phyloP scores from a whole-genome alignment of 1,284 basidiomycete species.

The Cutaneotrichosporon sp. region DNA sequence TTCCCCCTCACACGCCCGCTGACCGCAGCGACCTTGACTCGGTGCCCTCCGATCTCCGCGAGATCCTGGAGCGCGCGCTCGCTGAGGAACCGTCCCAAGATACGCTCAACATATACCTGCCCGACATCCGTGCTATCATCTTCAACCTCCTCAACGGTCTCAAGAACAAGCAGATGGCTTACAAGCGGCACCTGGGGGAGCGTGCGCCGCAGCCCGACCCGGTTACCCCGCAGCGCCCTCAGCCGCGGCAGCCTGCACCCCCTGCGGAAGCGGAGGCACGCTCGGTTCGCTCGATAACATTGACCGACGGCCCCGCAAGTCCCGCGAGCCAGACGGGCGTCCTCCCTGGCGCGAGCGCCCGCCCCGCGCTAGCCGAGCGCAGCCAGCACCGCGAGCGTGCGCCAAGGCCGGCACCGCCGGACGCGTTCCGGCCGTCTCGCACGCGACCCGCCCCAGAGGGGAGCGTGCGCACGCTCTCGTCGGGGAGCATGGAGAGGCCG shows the following conservation, averaged over 20 bases:
- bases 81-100: constrained; percentile 84
- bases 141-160: constrained; percentile 88
- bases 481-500: neutral
- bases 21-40: constrained; percentile 73
- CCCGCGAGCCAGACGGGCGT: constrained; percentile 19
- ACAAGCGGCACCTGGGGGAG: constrained; percentile 48
- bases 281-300: constrained; percentile 1
- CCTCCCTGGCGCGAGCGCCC: constrained; percentile 12
- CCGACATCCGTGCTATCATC: constrained; percentile 89
- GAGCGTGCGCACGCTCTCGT: neutral
- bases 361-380: constrained; percentile 37
- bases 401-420: constrained; percentile 46
- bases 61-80: constrained; percentile 84
- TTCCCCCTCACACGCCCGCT: constrained; percentile 9
- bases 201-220: neutral
- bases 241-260: neutral
- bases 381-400: constrained; percentile 6
- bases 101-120: constrained; percentile 86
- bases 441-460: constrained; percentile 10
- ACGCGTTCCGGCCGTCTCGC: constrained; percentile 52
- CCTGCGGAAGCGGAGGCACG: constrained; percentile 1
- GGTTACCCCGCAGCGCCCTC: neutral
- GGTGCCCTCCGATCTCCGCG: constrained; percentile 86
- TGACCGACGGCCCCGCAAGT: constrained; percentile 18
- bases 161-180: constrained; percentile 85